Base-by-base conservation (phyloP, 2,329 filamentous ascomycete species). In the Ophiocordyceps camponoti-leonardi region DNA sequence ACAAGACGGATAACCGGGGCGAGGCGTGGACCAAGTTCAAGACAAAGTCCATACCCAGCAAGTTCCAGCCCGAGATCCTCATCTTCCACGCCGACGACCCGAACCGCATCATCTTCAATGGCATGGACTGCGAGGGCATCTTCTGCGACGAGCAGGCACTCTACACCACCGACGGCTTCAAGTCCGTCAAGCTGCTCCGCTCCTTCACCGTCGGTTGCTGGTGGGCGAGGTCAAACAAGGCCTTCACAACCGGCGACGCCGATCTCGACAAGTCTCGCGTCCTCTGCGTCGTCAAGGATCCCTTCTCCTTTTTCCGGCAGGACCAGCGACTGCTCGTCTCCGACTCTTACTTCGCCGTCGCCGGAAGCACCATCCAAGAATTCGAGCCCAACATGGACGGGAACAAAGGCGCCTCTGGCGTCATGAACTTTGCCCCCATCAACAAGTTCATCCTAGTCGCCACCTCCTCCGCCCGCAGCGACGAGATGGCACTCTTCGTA, bases 401-500 rank as follows among this genome's bases (percentile, higher is more conserved):
- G 26, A 77, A 79, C 48, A 77, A 83, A 46, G 77, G 83, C 1
- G 79, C 94, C 5, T 73, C 79, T 51, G 90, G 92, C 46, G 75
- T 94, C 51, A 76, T 86, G 50, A 90, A 83, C 59, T 68, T 94
- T 51, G 88, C 86, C 4, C 68, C 80, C 11, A 85, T 94, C 49
- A 94, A 94, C 62, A 85, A 83, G 54, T 94, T 83, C 58, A 67
- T 98, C 30, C 75, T 98, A 39, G 85, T 83, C 16, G 92, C 90
- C 33, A 82, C 85, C 4, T 79, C 81, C 49, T 83, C 87, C 18
- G 71, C 77, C 33, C 79, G 81, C 44, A 94, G 87, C 12, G 81
- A 85, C 53, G 93, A 98, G 64, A 83, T 95, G 73, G 86, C 86
- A 4, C 74, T 98, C 46, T 98, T 85, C 60, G 81, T 96, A 46